A percentile compares a stretch with the other conserved stretches of the same genome.
phyloP scores from a whole-genome alignment of 768 basidiomycete genomes.

The Rhodotorula toruloides region DNA sequence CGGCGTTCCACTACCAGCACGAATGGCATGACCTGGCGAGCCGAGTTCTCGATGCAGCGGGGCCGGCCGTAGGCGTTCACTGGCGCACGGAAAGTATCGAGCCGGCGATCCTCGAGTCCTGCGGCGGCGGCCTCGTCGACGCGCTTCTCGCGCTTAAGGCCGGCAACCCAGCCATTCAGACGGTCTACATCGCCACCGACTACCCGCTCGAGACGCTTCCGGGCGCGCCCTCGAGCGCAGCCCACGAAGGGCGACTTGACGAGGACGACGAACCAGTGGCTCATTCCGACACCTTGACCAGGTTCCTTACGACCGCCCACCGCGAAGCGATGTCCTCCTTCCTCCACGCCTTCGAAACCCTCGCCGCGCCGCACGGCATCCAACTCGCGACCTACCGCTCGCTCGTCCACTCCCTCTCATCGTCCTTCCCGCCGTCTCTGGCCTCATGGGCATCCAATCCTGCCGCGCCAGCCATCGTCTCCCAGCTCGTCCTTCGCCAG shows the following conservation, averaged over 20 bases:
- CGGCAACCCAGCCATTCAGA: neutral
- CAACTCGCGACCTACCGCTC: neutral
- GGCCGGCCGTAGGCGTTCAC: conserved; percentile 3
- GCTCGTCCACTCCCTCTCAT: neutral
- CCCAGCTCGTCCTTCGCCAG: neutral
- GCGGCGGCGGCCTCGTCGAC: neutral
- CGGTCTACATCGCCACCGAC: conserved; percentile 19
- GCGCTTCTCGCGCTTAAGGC: neutral
- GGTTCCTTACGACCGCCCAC: neutral
- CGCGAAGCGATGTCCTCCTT: neutral
- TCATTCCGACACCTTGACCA: neutral
- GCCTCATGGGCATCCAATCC: neutral
- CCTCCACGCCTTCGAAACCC: neutral
- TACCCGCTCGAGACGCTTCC: conserved; percentile 17
- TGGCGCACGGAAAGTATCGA: conserved; percentile 16
- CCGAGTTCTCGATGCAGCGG: neutral
- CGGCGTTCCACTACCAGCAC: neutral
- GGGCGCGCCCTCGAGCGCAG: neutral
- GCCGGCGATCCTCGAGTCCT: neutral
- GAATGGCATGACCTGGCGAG: neutral
- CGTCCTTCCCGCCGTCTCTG: neutral
- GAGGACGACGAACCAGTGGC: neutral
- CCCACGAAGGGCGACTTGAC: neutral
- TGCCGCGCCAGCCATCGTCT: neutral
- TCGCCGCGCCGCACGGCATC: neutral